A percentile compares a stretch with the other conserved stretches of the same genome.
phyloP scores from a whole-genome alignment of 2,329 filamentous ascomycete genomes.

The Fusarium albidum region DNA sequence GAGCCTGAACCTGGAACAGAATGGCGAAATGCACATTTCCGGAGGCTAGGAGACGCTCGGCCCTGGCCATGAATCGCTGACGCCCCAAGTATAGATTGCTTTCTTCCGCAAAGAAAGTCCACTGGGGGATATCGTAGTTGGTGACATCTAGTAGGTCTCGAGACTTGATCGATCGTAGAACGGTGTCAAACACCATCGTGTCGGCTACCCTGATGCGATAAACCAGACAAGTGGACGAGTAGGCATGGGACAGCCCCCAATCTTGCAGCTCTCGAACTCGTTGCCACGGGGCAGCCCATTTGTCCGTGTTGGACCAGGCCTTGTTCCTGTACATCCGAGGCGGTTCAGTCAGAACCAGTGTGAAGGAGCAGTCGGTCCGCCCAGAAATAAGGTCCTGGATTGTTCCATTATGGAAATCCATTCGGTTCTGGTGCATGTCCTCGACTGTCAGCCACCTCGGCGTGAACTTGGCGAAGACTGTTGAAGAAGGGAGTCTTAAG shows the following conservation, averaged over 20 bases:
- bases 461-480: constrained; percentile 17
- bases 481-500: background rate
- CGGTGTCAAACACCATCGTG: background rate
- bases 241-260: constrained; percentile 15
- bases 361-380: constrained; percentile 49
- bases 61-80: constrained; percentile 33
- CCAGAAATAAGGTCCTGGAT: constrained; percentile 56
- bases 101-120: constrained; percentile 31
- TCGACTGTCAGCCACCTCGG: constrained; percentile 26
- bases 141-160: constrained; percentile 38
- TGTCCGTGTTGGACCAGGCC: background rate
- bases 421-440: constrained; percentile 22
- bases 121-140: constrained; percentile 33
- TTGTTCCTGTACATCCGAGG: constrained; percentile 55
- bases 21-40: constrained; percentile 55
- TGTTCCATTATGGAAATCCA: constrained; percentile 60
- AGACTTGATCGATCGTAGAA: constrained; percentile 31
- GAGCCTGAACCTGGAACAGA: constrained; percentile 68
- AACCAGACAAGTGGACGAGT: constrained; percentile 52
- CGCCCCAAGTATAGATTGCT: constrained; percentile 19
- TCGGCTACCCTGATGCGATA: constrained; percentile 47
- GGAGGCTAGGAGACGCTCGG: constrained; percentile 36
- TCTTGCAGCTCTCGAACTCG: constrained; percentile 42
- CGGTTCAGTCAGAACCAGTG: constrained; percentile 60
- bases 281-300: constrained; percentile 30